Evolutionary conservation across 148 eudicot genomes (phyloP).

Genomic region (Polygonum maritimum): DNA sequence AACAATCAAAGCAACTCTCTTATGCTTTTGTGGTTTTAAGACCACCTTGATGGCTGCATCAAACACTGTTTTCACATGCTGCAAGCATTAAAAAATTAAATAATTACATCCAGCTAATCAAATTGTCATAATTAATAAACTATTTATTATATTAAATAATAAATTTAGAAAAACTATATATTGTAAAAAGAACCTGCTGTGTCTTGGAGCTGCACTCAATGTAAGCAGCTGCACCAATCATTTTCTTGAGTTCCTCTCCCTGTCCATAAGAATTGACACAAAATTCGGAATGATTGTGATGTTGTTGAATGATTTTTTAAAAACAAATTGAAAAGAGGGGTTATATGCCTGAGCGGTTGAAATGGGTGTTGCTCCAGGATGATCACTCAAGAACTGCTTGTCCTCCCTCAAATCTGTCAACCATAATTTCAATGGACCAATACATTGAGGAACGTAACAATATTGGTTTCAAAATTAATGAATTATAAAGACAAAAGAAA

Average conservation of each 20-base stretch:
- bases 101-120: neutral
- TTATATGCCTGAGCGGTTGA: slow-evolving; percentile 33
- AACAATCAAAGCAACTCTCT: too few species aligned
- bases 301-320: too few species aligned
- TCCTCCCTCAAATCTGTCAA: slow-evolving; percentile 38
- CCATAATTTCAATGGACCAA: neutral
- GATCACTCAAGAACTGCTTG: slow-evolving; percentile 33
- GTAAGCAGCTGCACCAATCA: slow-evolving; percentile 56
- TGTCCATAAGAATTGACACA: slow-evolving; percentile 11
- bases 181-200: slow-evolving; percentile 37
- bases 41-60: slow-evolving; percentile 68
- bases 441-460: neutral
- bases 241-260: slow-evolving; percentile 67
- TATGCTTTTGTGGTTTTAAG: slow-evolving; percentile 52
- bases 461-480: neutral
- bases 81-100: neutral
- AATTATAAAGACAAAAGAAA: neutral
- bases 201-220: slow-evolving; percentile 70
- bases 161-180: neutral
- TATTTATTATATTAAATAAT: neutral
- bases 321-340: neutral
- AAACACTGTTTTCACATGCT: slow-evolving; percentile 61
- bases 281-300: neutral
- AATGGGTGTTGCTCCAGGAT: slow-evolving; percentile 38
- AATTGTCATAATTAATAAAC: neutral